Evolutionary conservation across 345 rosid genomes (phyloP).

Genomic region (Rhizophora apiculata): DNA sequence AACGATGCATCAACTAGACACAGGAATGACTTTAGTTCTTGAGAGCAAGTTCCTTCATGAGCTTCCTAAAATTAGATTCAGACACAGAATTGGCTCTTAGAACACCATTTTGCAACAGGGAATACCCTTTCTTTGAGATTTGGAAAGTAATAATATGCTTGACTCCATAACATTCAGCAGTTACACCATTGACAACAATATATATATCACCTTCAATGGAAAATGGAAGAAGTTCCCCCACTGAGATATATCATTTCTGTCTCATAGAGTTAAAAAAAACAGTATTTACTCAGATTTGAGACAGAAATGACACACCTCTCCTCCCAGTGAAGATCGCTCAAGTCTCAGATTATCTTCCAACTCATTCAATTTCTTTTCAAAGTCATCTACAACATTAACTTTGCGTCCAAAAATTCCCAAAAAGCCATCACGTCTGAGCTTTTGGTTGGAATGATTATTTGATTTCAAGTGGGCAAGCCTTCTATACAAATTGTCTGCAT

Average conservation of each 20-base stretch:
- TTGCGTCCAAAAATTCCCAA: conserved; percentile 66
- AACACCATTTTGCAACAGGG: neutral
- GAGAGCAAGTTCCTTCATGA: neutral
- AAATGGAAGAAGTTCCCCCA: no score
- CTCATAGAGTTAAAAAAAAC: neutral
- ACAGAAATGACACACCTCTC: conserved; percentile 46
- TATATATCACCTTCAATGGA: no score
- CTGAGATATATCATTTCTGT: no score
- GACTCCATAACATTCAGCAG: no score
- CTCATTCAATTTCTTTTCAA: conserved; percentile 62
- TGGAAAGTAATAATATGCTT: no score
- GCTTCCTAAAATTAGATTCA: neutral
- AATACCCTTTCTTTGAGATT: no score
- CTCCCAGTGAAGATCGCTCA: conserved; percentile 49
- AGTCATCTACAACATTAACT: conserved; percentile 57
- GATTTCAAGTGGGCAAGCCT: conserved; percentile 54
- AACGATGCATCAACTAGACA: neutral
- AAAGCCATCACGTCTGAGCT: conserved; percentile 53
- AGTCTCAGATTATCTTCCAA: conserved; percentile 58
- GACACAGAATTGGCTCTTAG: neutral
- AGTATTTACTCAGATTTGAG: neutral
- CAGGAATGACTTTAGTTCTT: neutral
- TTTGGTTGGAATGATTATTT: conserved; percentile 28
- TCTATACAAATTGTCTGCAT: conserved; percentile 59
- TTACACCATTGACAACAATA: no score